Conservation (phyloP, 257 asterid genomes). For the Fraxinus cuspidata region DNA sequence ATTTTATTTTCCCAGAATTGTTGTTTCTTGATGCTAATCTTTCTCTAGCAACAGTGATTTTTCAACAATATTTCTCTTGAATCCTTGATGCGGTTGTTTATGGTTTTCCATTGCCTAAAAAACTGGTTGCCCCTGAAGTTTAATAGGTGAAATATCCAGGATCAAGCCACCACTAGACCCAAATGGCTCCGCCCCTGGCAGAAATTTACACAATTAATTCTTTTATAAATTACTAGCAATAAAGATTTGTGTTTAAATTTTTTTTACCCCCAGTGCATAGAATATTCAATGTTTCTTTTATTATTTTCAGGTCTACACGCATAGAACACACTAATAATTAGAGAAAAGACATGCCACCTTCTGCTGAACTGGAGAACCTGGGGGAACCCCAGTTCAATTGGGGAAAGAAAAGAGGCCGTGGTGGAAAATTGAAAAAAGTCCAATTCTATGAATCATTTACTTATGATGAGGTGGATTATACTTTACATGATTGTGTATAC, state of each 20-base stretch:
- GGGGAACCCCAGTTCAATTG: constrained; percentile 58
- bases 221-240: neutral
- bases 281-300: neutral
- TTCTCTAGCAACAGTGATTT: no score
- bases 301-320: constrained; percentile 19
- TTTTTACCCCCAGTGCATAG: neutral
- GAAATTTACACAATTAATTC: neutral
- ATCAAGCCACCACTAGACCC: no score
- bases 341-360: constrained; percentile 31
- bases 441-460: constrained; percentile 70
- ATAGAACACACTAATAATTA: neutral
- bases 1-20: no score
- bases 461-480: constrained; percentile 67
- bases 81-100: no score
- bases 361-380: constrained; percentile 25
- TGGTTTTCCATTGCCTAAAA: no score
- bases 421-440: constrained; percentile 47
- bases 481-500: constrained; percentile 62
- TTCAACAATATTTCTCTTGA: no score
- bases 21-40: no score
- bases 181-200: no score
- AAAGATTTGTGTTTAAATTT: neutral
- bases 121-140: no score
- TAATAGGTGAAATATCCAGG: no score
- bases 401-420: constrained; percentile 59